Conservation (phyloP, 2,329 filamentous ascomycete species). For the Colletotrichum tabaci region DNA sequence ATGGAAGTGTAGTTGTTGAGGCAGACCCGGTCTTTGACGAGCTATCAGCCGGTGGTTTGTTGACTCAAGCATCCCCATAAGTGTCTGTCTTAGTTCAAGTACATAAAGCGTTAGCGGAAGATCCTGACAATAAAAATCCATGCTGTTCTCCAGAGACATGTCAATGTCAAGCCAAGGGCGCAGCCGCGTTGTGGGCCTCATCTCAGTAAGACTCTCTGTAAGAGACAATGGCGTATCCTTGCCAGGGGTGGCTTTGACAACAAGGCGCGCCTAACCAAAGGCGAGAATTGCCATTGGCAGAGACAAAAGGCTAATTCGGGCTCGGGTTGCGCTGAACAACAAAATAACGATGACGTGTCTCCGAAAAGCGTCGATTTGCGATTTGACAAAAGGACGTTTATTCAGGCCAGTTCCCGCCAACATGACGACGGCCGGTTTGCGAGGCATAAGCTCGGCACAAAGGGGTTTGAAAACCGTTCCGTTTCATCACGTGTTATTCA, state of each 20-base stretch:
- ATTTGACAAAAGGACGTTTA: neutral
- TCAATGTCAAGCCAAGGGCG: slow-evolving; percentile 35
- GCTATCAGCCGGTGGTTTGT: too few species aligned
- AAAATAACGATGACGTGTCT: slow-evolving; percentile 28
- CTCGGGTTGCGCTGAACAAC: neutral
- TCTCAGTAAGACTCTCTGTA: too few species aligned
- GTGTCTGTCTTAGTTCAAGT: too few species aligned
- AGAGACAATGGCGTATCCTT: neutral
- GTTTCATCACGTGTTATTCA: neutral
- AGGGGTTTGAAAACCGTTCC: neutral
- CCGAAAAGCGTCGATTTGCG: neutral
- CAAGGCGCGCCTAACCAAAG: slow-evolving; percentile 17
- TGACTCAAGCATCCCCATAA: too few species aligned
- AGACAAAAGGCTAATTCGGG: neutral
- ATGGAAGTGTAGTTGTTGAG: too few species aligned
- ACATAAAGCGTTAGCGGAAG: too few species aligned
- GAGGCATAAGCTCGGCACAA: slow-evolving; percentile 10
- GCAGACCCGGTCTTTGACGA: too few species aligned
- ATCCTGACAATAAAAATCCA: too few species aligned
- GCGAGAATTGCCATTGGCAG: slow-evolving; percentile 1
- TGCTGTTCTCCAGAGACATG: neutral
- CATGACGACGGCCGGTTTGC: neutral
- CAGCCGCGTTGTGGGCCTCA: neutral
- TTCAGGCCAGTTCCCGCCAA: neutral
- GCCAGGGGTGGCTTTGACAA: slow-evolving; percentile 35